Percentiles rank a stretch among this genome's conserved stretches.
Evolutionary conservation across 1,284 basidiomycete genomes (phyloP).

Genomic region (Boletus mariae): DNA sequence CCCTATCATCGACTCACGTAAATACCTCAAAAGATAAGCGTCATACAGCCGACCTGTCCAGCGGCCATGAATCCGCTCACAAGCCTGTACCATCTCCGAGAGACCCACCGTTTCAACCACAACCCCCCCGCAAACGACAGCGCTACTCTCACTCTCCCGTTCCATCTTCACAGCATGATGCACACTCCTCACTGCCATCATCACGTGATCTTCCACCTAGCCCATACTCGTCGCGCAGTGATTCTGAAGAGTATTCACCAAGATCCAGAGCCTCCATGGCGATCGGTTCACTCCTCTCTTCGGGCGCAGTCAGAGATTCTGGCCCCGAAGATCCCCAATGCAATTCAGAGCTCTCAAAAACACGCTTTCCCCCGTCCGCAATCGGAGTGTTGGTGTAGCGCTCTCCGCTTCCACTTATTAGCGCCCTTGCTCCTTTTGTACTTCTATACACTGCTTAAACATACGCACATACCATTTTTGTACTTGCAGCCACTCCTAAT

Average conservation of each 20-base stretch:
- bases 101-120: conserved; percentile 21
- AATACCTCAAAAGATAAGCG: conserved; percentile 20
- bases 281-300: conserved; percentile 33
- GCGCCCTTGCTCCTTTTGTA: conserved; percentile 21
- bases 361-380: conserved; percentile 20
- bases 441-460: conserved; percentile 23
- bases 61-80: conserved; percentile 14
- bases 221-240: conserved; percentile 35
- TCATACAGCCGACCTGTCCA: conserved; percentile 14
- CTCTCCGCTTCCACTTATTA: conserved; percentile 18
- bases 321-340: conserved; percentile 26
- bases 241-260: conserved; percentile 35
- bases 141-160: conserved; percentile 39
- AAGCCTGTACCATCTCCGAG: conserved; percentile 16
- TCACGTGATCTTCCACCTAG: conserved; percentile 35
- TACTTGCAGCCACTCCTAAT: conserved; percentile 25
- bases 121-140: conserved; percentile 43
- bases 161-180: conserved; percentile 24
- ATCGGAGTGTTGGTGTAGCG: conserved; percentile 24
- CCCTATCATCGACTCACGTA: conserved; percentile 19
- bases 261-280: conserved; percentile 34
- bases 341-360: conserved; percentile 18
- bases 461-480: conserved; percentile 20
- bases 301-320: conserved; percentile 27
- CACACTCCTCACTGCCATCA: conserved; percentile 24